Base-by-base conservation (phyloP, 495 filamentous ascomycete species). In the Lindgomyces ingoldianus region DNA sequence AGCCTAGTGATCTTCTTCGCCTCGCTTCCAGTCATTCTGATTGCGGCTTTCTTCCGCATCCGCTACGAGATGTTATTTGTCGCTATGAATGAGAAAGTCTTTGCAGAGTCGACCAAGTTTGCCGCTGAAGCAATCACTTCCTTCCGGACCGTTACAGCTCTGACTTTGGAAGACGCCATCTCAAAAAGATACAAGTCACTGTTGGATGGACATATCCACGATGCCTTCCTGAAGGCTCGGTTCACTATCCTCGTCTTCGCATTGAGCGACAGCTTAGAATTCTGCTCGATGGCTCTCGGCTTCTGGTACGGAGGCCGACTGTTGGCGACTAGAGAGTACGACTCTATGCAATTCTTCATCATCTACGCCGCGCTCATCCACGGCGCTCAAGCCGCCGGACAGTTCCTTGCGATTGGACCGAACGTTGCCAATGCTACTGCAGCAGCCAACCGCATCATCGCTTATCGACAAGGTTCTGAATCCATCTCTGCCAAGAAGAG, bases 211-310 rank as follows among this genome's bases (percentile, higher is more conserved):
- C 50, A 55, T 25, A 47, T 63, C 41, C n/a, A 41, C 36, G 24
- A 48, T 14, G 33, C 49, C 1, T 55, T 45, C 16, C 16, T 10
- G 12, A 45, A 45, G 24, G 80, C 91, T 6, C 44, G 86, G 47
- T 84, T 80, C 63, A 87, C 87, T 4, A 91, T 89, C 21, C 64
- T 80, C 2, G 80, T 94, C 1, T 96, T 94, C 69, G 91, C 90
- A 1, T 76, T 84, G 19, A 89, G 90, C 54, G 91, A 96, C 73
- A 84, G 84, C 3, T 77, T 93, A 44, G 84, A 87, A 72, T 92
- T 95, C 78, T 80, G 91, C 41, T 91, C 85, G 66, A 84, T 90
- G 52, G 92, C 90, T 12, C 85, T 96, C 21, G 91, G 91, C 87
- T 72, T 91, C 91, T 29, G 96, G 90, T 79, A 62, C 24, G 49